A percentile compares a stretch with the other conserved stretches of the same genome.
phyloP scores from a whole-genome alignment of 2,329 filamentous ascomycete species.

The Clonostachys solani region DNA sequence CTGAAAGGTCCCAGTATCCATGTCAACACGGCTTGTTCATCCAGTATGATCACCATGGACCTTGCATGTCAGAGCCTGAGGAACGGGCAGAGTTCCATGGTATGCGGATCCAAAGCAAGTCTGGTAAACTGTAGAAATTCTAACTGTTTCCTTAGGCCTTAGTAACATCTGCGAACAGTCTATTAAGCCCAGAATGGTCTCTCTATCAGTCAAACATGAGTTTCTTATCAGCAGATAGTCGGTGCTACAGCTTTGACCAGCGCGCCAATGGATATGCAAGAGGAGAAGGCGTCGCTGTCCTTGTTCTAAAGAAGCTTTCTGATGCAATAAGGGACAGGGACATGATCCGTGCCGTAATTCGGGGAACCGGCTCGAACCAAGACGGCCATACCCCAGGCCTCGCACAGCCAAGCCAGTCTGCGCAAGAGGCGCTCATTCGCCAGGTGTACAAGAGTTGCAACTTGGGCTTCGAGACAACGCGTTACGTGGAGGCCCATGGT shows the following conservation, averaged over 20 bases:
- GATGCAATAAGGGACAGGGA: slow-evolving; percentile 33
- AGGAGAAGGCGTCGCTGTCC: slow-evolving; percentile 39
- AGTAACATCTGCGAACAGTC: too few species aligned
- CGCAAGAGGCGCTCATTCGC: slow-evolving; percentile 14
- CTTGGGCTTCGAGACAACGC: slow-evolving; percentile 11
- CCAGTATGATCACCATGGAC: slow-evolving; percentile 40
- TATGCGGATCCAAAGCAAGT: not conserved
- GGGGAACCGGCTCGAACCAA: slow-evolving; percentile 13
- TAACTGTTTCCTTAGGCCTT: too few species aligned
- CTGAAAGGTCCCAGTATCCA: slow-evolving; percentile 46
- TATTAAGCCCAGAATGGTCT: too few species aligned
- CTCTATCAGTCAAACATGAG: slow-evolving; percentile 4
- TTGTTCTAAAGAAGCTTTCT: slow-evolving; percentile 45
- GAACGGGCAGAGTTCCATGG: slow-evolving; percentile 29
- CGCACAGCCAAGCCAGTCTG: slow-evolving; percentile 15
- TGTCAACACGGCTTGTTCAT: slow-evolving; percentile 45
- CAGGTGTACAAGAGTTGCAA: slow-evolving; percentile 19
- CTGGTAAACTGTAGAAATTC: too few species aligned
- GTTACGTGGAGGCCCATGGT: slow-evolving; percentile 28
- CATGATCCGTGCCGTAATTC: slow-evolving; percentile 29
- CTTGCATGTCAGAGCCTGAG: slow-evolving; percentile 39
- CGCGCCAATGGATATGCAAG: slow-evolving; percentile 2
- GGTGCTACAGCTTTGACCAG: slow-evolving; percentile 5
- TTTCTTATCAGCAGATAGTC: slow-evolving; percentile 5
- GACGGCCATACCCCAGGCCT: slow-evolving; percentile 36